Base-by-base conservation (phyloP, 1,139 yeast species). In the Sugiyamaella pinicola region DNA sequence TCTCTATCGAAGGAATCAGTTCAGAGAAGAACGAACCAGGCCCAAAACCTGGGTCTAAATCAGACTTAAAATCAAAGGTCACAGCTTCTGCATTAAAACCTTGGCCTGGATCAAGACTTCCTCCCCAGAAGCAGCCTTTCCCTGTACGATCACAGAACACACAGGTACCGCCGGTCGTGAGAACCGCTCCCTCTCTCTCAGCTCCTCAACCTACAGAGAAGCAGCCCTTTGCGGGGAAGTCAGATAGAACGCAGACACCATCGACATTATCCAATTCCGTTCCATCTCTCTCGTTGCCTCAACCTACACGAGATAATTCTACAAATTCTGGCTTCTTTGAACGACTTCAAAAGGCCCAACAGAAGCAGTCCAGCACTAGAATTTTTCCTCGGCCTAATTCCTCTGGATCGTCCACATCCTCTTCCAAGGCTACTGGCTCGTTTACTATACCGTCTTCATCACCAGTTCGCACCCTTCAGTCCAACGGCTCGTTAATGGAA, bases 31-130 rank as follows among this genome's bases (percentile, higher is more conserved):
- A 40, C n/a, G 19, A 15, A 10, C 15, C 17, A 33, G 19, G 17
- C 9, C 15, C 37, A 15, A 13, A 15, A 22, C 8, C 2, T 12
- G 90, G 73, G 91, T 93, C 70, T 98, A 91, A 74, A 98, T 98
- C 53, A 93, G 93, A 70, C 79, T 93, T 65, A 93, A 98, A 24
- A 89, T 93, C 68, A 90, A 93, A 69, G 93, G 99, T 26, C n/a
- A n/a, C 41, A 93, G 13, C 13, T 28, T 13, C 35, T 29, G 46
- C n/a, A 42, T 29, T 18, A 29, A 33, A 42, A 26, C 26, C 38
- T 5, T 19, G 38, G 28, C 9, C 35, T 12, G 18, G 26, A n/a
- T 15, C 34, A n/a, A n/a, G n/a, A n/a, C n/a, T n/a, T n/a, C n/a
- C n/a, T n/a, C n/a, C n/a, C n/a, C n/a, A n/a, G 12, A 41, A 41